Base-by-base conservation (phyloP, 495 filamentous ascomycete species). In the Amniculicola lignicola region DNA sequence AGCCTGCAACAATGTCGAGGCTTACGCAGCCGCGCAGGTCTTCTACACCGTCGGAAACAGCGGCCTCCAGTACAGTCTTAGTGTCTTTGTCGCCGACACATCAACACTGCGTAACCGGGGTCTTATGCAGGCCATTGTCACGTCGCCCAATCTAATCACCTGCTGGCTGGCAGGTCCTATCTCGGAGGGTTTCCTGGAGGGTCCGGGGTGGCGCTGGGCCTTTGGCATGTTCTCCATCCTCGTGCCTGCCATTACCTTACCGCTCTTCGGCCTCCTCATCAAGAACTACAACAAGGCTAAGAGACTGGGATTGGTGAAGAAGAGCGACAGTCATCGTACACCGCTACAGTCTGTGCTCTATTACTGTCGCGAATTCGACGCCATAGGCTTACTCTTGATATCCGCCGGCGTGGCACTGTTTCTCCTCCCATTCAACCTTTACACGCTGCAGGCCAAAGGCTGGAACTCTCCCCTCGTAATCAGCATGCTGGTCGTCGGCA, bases 311-410 rank as follows among this genome's bases (percentile, higher is more conserved):
- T 47, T 81, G 42, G 72, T 82, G 27, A 64, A 64, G 14, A 69
- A 65, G 2, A 56, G 70, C 1, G 43, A 66, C 3, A 79, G 68
- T 64, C 70, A 72, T n/a, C 74, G 82, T 1, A 80, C 78, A 3
- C 55, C 62, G 18, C 54, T 62, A 35, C 64, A 81, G 57, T 77
- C 75, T 1, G 59, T 83, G 38, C 60, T 68, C 40, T 73, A 83
- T 65, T 83, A 85, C 63, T 51, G 71, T 50, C 71, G 79, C 47
- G 79, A 89, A 60, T 82, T 84, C 54, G 84, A 88, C 61, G 60
- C 84, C 33, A 70, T 81, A 22, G 84, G 84, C 41, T 70, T 84
- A 12, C 49, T 82, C 15, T 63, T 88, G 16, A 61, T 86, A 29
- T 75, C 75, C 51, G 75, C 72, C 12, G 83, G 79, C 19, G 72